phyloP scores from a whole-genome alignment of 495 filamentous ascomycete species.

The Gamarada debralockiae region DNA sequence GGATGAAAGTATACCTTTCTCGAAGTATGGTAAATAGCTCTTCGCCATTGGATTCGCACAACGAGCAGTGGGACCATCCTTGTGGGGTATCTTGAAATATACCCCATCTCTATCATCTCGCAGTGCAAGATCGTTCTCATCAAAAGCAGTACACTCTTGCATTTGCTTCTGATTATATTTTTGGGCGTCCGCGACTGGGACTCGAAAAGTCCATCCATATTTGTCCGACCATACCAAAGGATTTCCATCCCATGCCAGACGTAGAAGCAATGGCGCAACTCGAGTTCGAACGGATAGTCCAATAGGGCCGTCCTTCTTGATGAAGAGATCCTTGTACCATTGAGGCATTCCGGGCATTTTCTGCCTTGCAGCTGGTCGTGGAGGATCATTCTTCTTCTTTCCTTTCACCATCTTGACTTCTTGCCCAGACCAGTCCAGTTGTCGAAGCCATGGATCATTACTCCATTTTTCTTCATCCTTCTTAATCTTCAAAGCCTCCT shows the following conservation, averaged over 20 bases:
- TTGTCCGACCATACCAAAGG: constrained; percentile 91
- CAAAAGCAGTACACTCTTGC: constrained; percentile 66
- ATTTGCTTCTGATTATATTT: constrained; percentile 69
- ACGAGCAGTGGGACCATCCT: constrained; percentile 82
- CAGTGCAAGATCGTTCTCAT: constrained; percentile 62
- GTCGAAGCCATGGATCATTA: constrained; percentile 83
- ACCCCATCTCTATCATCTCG: constrained; percentile 59
- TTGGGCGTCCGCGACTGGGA: constrained; percentile 56
- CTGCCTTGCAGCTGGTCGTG: constrained; percentile 73
- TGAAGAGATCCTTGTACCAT: constrained; percentile 93
- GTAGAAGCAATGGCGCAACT: constrained; percentile 81
- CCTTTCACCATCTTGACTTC: constrained; percentile 87
- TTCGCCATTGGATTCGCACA: constrained; percentile 88
- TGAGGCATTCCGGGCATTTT: constrained; percentile 92
- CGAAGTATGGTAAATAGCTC: constrained; percentile 84
- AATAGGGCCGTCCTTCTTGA: constrained; percentile 57
- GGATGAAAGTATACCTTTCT: constrained; percentile 79
- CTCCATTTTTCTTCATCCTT: constrained; percentile 59
- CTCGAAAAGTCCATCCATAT: constrained; percentile 87
- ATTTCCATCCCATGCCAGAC: constrained; percentile 82
- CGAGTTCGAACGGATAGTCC: constrained; percentile 83
- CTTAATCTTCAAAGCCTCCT: constrained; percentile 73
- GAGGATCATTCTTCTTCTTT: constrained; percentile 78
- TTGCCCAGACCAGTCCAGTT: constrained; percentile 94
- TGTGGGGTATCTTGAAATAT: constrained; percentile 96